Conservation (phyloP, 2,329 filamentous ascomycete species). For the Alternaria panax region DNA sequence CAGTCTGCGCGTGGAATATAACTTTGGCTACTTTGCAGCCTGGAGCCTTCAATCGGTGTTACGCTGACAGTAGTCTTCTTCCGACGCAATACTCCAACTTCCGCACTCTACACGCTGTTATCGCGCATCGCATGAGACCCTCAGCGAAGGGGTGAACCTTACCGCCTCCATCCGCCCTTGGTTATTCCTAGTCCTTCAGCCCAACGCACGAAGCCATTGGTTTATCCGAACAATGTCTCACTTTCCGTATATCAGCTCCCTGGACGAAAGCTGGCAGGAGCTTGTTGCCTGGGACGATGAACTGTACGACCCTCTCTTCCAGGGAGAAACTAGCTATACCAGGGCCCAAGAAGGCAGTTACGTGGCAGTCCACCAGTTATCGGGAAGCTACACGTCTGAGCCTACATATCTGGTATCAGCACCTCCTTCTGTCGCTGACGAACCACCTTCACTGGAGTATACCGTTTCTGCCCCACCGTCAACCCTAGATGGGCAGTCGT, state of each 20-base stretch:
- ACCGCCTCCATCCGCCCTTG: constrained; percentile 1
- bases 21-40: constrained; percentile 22
- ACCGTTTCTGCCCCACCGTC: constrained; percentile 41
- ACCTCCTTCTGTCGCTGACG: constrained; percentile 35
- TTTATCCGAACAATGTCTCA: constrained; percentile 23
- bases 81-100: constrained; percentile 6
- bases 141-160: constrained; percentile 14
- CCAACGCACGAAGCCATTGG: neutral
- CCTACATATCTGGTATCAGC: constrained; percentile 31
- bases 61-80: constrained; percentile 8
- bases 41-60: neutral
- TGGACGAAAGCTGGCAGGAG: constrained; percentile 39
- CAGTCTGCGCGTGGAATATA: constrained; percentile 21
- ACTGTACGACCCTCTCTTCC: constrained; percentile 38
- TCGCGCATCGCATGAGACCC: constrained; percentile 18
- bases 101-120: constrained; percentile 4
- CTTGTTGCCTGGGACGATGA: constrained; percentile 42
- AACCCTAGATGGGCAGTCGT: constrained; percentile 34
- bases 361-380: constrained; percentile 20
- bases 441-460: constrained; percentile 37
- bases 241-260: constrained; percentile 22
- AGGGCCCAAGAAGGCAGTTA: constrained; percentile 18
- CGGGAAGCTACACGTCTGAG: constrained; percentile 35
- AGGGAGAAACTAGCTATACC: constrained; percentile 26
- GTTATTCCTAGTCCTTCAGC: neutral